Evolutionary conservation across 2,329 filamentous ascomycete species (phyloP), one percentile per base, ranked within the genome.

Genomic region (Bisporella sp.): DNA sequence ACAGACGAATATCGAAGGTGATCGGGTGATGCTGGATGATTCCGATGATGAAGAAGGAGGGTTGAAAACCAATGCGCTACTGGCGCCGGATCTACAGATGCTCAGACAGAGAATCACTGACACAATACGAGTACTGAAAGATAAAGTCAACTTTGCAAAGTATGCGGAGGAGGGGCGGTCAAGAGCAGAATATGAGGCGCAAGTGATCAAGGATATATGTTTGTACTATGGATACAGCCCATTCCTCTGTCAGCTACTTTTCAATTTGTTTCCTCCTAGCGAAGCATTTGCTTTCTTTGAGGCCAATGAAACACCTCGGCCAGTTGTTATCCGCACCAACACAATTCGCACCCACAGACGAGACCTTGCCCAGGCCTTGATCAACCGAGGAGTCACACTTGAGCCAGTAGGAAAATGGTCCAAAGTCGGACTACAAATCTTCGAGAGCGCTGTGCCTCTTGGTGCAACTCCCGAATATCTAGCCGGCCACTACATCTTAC

Each of bases 201-300:
- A 95, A 68, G 76, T 99, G 49, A 71, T 97, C 54, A 87, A 89
- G 70, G 93, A 99, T 64, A 87, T 97, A 52, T 96, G 90, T 72
- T 82, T 86, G 50, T 99, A 99, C 76, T 99, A 99, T 67, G 91
- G 92, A 53, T 99, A 99, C 74, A 95, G 88, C 4, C 82, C 86
- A 37, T 97, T 86, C 71, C 78, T 99, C n/a, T 93, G 91, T 4
- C 89, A 96, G 70, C 99, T 97, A 76, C 82, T 99, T 12, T 90
- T 91, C 73, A 85, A 86, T 64, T 82, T 99, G 5, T 97, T 99
- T 72, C 83, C 90, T 1, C 89, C 93, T 0, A 84, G 86, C 61
- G 93, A 99, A 72, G 93, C 93, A 0, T 95, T 97, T 61, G 91
- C 91, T 49, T 99, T 99, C 72, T 97, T 99, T 73, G 93, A 99